Conservation (phyloP, 352 stramenopile genomes). For the Globisporangium heterothallicum region DNA sequence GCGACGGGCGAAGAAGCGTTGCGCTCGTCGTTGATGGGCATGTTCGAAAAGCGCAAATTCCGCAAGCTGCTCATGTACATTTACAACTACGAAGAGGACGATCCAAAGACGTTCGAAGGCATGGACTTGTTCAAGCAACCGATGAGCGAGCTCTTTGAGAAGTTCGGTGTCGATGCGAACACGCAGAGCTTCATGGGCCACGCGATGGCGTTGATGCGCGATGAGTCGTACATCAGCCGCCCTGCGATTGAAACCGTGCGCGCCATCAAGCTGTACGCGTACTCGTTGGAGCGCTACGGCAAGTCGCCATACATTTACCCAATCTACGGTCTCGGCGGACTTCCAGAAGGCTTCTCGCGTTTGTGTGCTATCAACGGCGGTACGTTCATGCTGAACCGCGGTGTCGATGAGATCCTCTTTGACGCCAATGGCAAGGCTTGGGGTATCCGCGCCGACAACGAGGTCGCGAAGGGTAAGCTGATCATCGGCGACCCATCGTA, state of each 20-base stretch:
- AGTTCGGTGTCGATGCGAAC: constrained; percentile 97
- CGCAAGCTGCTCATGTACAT: constrained; percentile 98
- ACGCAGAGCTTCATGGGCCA: constrained; percentile 99
- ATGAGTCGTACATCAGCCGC: constrained; percentile 84
- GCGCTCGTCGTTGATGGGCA: constrained; percentile 95
- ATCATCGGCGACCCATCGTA: constrained; percentile 99
- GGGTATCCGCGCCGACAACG: constrained; percentile 89
- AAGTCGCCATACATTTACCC: constrained; percentile 99
- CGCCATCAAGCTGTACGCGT: constrained; percentile 97
- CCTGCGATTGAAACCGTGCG: constrained; percentile 92
- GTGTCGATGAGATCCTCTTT: constrained; percentile 92
- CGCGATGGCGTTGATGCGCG: constrained; percentile 97
- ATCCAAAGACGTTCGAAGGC: constrained; percentile 88
- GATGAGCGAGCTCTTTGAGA: constrained; percentile 97
- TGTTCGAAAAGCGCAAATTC: constrained; percentile 99
- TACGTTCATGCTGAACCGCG: constrained; percentile 99
- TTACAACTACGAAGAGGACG: constrained; percentile 93
- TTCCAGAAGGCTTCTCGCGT: constrained; percentile 98
- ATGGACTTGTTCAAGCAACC: constrained; percentile 95
- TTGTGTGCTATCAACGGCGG: constrained; percentile 98
- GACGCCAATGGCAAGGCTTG: constrained; percentile 91
- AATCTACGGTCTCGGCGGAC: constrained; percentile 96
- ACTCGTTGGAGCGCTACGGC: constrained; percentile 95
- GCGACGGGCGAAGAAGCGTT: constrained; percentile 97
- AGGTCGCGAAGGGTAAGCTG: constrained; percentile 96